Evolutionary conservation across 805 yeast genomes (phyloP), one percentile per base, ranked within the genome.

Genomic region (Metschnikowia anglica): DNA sequence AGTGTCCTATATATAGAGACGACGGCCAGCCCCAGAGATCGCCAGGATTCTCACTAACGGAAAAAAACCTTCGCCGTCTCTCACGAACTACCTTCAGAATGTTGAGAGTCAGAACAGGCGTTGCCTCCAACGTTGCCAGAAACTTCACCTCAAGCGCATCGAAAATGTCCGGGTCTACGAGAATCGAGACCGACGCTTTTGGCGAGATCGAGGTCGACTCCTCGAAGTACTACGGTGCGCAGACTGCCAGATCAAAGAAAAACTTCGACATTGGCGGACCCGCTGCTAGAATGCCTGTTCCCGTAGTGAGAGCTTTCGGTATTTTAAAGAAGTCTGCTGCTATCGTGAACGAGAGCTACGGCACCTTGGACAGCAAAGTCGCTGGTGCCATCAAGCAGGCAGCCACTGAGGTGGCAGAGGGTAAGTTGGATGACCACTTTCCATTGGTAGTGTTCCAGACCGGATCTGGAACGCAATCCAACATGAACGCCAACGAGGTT

Each of bases 401-500:
- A 38, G 97, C 98, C 46, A 85, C 89, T 56, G 99, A 93, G 68
- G 98, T 93, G 29, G 76, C 86, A 37, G 88, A 84, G 56, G 99
- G 99, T 53, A 87, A 88, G 67, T 79, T 93, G 63, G 77, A 81
- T 50, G 96, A 85, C 59, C 96, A 93, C 69, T 93, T 93, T 83
- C 99, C 99, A 45, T 76, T 93, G 65, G 99, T 93, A 46, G 97
- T 93, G 27, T 93, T 89, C 85, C 99, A 93, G 75, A 93, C 99
- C 47, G 99, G 99, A 47, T 87, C 96, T 24, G 99, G 99, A 66
- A 93, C 99, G 45, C 99, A 93, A 72, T 84, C 95, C 51, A 93
- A 93, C 77, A 93, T 93, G 98, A 91, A 93, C 69, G 96, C 98
- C 62, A 93, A 93, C 68, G 99, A 93, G 75, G 99, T 93, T 55